A percentile compares a stretch with the other conserved stretches of the same genome.
Conservation (phyloP, 768 basidiomycete species). For the Chalciporus piperatus region DNA sequence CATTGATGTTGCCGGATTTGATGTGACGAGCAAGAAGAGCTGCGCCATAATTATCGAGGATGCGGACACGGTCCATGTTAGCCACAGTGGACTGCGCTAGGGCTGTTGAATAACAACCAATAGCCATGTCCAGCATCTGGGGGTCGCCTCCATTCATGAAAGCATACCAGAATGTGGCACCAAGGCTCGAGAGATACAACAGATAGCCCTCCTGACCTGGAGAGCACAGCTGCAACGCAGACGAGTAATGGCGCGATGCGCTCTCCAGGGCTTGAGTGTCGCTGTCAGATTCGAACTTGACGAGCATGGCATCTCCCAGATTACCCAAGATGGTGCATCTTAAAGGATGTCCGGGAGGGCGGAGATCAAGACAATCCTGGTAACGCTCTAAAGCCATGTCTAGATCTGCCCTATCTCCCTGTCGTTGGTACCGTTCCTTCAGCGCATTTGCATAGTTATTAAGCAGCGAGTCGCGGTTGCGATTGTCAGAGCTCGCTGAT, state of each 20-base stretch:
- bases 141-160: constrained; percentile 14
- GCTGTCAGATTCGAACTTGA: constrained; percentile 24
- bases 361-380: constrained; percentile 19
- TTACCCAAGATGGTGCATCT: constrained; percentile 12
- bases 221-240: constrained; percentile 17
- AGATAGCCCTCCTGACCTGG: constrained; percentile 14
- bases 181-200: constrained; percentile 10
- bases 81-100: constrained; percentile 14
- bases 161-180: not conserved
- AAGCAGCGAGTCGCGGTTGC: constrained; percentile 18
- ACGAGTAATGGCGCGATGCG: constrained; percentile 4
- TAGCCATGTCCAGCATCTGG: constrained; percentile 19
- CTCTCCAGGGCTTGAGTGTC: constrained; percentile 24
- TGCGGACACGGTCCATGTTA: constrained; percentile 13
- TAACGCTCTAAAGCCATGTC: constrained; percentile 13
- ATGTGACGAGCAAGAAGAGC: constrained; percentile 21
- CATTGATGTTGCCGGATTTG: constrained; percentile 8
- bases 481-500: constrained; percentile 1
- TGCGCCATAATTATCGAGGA: constrained; percentile 19
- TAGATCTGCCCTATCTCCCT: constrained; percentile 16
- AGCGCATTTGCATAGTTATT: constrained; percentile 21
- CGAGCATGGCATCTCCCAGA: constrained; percentile 21
- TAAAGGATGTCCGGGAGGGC: constrained; percentile 18
- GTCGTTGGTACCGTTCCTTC: constrained; percentile 13
- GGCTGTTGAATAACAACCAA: constrained; percentile 14